Conservation (phyloP, 2,329 filamentous ascomycete species). For the Aspergillus sp. region DNA sequence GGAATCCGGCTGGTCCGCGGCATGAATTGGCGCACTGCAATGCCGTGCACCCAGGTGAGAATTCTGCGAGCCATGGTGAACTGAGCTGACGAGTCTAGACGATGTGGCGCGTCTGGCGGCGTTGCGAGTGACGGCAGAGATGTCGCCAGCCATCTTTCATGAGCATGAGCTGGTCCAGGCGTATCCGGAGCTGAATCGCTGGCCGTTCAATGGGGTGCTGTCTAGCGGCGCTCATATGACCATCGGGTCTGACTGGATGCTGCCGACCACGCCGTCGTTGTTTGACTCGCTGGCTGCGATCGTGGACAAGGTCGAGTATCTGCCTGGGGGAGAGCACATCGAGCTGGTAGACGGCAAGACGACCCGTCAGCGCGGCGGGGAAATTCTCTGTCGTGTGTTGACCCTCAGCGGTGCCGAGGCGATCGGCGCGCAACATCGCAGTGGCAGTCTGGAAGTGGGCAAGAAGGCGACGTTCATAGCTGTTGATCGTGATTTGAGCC, state of each 20-base stretch:
- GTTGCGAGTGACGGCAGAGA: conserved; percentile 33
- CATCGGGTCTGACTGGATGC: conserved; percentile 25
- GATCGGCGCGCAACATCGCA: conserved; percentile 21
- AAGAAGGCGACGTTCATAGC: conserved; percentile 34
- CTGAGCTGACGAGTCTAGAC: conserved; percentile 7
- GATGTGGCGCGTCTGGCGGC: conserved; percentile 27
- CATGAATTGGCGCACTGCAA: conserved; percentile 33
- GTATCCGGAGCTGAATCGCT: neutral
- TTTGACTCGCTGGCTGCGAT: conserved; percentile 11
- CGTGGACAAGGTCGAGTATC: conserved; percentile 4
- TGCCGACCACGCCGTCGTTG: conserved; percentile 7
- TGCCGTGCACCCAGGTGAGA: conserved; percentile 22
- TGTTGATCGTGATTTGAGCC: conserved; percentile 26
- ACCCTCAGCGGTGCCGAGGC: conserved; percentile 28
- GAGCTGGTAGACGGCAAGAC: neutral
- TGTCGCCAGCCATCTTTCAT: conserved; percentile 16
- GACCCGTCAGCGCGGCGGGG: conserved; percentile 4
- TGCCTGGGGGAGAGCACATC: neutral
- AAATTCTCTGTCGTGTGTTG: conserved; percentile 20
- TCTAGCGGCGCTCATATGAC: conserved; percentile 26
- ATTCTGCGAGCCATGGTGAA: neutral
- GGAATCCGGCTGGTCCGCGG: conserved; percentile 24
- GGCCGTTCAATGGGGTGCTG: conserved; percentile 24
- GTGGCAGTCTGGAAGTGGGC: conserved; percentile 29
- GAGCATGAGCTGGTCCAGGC: neutral